These are phyloP conservation scores for Rhizophora mangle DNA, from an alignment of 345 rosid genomes.

Conservation along the genomic window DNA sequence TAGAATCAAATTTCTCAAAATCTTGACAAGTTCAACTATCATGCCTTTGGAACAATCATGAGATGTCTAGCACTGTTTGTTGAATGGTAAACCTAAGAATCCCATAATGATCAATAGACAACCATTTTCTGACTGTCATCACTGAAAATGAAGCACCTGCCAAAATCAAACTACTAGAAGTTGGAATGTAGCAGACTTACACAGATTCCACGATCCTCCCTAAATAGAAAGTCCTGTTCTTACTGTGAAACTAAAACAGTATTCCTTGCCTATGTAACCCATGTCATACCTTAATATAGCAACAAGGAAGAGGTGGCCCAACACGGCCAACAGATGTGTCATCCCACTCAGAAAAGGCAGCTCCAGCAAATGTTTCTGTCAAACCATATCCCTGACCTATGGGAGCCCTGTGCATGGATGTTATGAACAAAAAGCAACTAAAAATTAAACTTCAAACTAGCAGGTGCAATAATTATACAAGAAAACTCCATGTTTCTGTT, in stretches of 20 bases:
- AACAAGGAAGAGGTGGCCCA: slow-evolving; percentile 87
- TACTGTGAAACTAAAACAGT: background rate
- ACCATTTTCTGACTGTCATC: slow-evolving; percentile 4
- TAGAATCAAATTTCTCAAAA: background rate
- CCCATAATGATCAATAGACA: background rate
- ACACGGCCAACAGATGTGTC: slow-evolving; percentile 74
- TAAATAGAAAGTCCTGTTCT: background rate
- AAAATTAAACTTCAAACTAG: background rate
- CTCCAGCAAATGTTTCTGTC: slow-evolving; percentile 95
- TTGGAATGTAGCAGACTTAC: background rate
- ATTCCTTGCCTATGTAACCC: background rate
- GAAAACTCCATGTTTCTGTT: background rate
- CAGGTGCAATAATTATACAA: no score
- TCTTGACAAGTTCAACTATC: background rate
- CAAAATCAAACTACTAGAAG: background rate
- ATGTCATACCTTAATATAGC: slow-evolving; percentile 61
- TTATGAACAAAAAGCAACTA: slow-evolving; percentile 11
- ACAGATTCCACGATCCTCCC: background rate
- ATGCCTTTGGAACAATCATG: background rate
- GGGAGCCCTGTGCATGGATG: slow-evolving; percentile 52
- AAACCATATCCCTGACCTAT: slow-evolving; percentile 91
- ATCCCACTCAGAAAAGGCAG: slow-evolving; percentile 77
- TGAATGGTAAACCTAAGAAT: background rate
- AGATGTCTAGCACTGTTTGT: background rate
- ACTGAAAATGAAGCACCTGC: background rate